Conservation (phyloP, 1,284 basidiomycete genomes). For the Ceratobasidium sp. region DNA sequence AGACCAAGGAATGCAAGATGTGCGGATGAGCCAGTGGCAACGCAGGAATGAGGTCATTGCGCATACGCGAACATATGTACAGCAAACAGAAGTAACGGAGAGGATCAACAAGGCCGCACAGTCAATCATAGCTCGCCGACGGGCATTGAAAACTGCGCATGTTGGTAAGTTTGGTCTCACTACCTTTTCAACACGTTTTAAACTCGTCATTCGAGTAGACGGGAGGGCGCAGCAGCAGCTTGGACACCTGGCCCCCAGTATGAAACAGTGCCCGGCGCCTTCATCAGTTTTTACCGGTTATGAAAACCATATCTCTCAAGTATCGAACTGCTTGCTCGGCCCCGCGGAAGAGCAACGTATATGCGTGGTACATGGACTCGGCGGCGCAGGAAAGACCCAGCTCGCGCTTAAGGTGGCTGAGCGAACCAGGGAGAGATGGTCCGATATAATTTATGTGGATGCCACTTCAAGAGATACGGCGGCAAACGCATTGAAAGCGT, state of each 20-base stretch:
- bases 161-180: constrained; percentile 5
- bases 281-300: background rate
- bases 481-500: background rate
- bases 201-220: background rate
- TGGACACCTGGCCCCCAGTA: background rate
- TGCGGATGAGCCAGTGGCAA: background rate
- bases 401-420: background rate
- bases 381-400: constrained; percentile 42
- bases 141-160: background rate
- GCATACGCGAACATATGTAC: background rate
- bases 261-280: background rate
- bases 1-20: background rate
- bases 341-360: background rate
- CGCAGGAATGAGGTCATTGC: background rate
- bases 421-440: background rate
- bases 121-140: background rate
- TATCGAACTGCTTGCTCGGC: background rate
- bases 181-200: background rate
- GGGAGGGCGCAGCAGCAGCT: background rate
- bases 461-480: constrained; percentile 29
- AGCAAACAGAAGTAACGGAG: background rate
- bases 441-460: constrained; percentile 27
- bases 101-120: background rate
- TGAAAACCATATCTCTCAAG: background rate
- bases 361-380: constrained; percentile 37